Evolutionary conservation across 192 early-diverging fungal species (phyloP), one percentile per base, ranked within the genome.

Genomic region (Spizellomyces punctatus): DNA sequence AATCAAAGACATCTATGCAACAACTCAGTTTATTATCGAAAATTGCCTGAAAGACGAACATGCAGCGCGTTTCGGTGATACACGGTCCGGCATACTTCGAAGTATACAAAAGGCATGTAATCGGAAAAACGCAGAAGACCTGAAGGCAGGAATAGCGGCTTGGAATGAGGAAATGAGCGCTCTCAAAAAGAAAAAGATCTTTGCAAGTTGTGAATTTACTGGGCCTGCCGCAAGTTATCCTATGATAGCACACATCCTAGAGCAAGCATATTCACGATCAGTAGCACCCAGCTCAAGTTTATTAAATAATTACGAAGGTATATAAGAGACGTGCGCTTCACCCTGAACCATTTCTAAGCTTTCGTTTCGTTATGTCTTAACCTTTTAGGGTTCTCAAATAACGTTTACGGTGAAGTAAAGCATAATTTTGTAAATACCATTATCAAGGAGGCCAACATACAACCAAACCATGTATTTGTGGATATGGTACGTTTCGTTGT

Each of bases 331-430:
- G 17, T 61, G 2, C 10, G 4, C 59, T 2, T 55, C 16, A 16
- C 16, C 16, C 4, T 61, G 59, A 41, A 1, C 41, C 19, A 12
- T 41, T 22, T 61, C 14, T 61, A 14, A 61, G 2, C 16, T 61
- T 17, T 17, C 4, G 16, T 76, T 81, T 64, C 22, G 16, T 6
- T 6, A 47, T 63, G 16, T 41, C 9, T 47, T 67, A 85, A 36
- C 27, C 27, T 36, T 36, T 36, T 36, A 36, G 27, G 27, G 90
- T 95, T 95, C 70, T 94, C 94, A 16, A 94, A 96, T 75, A 94
- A 94, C 75, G 96, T 98, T 19, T 99, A 99, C 78, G 97, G 97
- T 55, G 97, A 99, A 80, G 90, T 99, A 68, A 89, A 91, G 64
- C 87, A 88, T 36, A 86, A 83, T 42, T 79, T 99, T 67, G 90